Evolutionary conservation across 768 basidiomycete species (phyloP).

Genomic region (Obba rivulosa): DNA sequence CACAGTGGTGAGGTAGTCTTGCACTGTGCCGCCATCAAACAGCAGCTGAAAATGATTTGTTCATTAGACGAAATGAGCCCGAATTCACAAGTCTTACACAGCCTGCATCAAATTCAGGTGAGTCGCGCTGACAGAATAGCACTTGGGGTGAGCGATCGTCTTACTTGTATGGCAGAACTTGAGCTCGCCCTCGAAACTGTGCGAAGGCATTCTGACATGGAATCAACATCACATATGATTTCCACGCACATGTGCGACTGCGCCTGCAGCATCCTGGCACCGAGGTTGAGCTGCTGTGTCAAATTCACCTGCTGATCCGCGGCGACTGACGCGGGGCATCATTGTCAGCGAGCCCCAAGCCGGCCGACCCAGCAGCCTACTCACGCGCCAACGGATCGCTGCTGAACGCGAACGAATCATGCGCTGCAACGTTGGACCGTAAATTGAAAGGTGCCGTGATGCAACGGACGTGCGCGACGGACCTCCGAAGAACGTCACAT

Average conservation of each 20-base stretch:
- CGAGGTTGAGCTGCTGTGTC: constrained; percentile 41
- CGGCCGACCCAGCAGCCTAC: constrained; percentile 7
- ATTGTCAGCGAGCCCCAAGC: no score
- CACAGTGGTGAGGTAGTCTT: constrained; percentile 32
- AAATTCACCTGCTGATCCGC: constrained; percentile 49
- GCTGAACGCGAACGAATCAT: constrained; percentile 53
- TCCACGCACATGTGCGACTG: constrained; percentile 29
- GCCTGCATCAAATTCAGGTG: background rate
- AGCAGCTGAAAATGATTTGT: constrained; percentile 21
- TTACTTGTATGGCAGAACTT: constrained; percentile 67
- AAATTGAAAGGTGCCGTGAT: background rate
- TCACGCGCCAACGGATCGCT: constrained; percentile 39
- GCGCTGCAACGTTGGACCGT: constrained; percentile 27
- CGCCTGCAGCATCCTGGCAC: constrained; percentile 56
- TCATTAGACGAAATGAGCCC: background rate
- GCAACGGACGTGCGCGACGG: constrained; percentile 6
- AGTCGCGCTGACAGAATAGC: no score
- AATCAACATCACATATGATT: background rate
- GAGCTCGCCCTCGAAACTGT: constrained; percentile 35
- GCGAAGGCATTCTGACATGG: background rate
- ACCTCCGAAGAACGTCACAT: constrained; percentile 32
- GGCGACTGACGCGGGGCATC: constrained; percentile 27
- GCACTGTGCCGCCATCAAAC: constrained; percentile 47
- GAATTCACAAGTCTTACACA: constrained; percentile 11
- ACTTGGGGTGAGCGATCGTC: constrained; percentile 11